phyloP scores from a whole-genome alignment of 345 rosid genomes.

The Populus simonii region DNA sequence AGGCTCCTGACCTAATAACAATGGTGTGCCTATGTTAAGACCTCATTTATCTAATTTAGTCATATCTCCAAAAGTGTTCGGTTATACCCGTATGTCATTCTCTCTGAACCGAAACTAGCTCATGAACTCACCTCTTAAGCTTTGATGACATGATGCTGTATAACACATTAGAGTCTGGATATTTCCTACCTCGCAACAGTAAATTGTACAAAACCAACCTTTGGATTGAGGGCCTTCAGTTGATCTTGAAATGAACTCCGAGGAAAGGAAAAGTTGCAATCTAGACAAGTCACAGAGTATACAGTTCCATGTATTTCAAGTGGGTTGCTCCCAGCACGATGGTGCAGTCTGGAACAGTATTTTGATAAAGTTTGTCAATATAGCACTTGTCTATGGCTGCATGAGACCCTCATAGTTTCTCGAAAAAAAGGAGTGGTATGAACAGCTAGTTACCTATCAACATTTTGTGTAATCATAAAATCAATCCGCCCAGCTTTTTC shows the following conservation, averaged over 20 bases:
- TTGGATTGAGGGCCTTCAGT: conserved; percentile 77
- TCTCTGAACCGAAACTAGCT: no score
- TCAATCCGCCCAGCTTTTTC: conserved; percentile 67
- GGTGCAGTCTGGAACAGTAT: conserved; percentile 58
- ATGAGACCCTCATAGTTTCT: conserved; percentile 13
- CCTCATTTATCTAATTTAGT: not conserved
- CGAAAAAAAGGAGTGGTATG: not conserved
- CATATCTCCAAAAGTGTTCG: no score
- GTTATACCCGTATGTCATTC: no score
- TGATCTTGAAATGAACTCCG: conserved; percentile 71
- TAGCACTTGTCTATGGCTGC: not conserved
- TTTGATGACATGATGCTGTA: no score
- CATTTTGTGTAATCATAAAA: conserved; percentile 86
- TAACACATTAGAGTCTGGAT: no score
- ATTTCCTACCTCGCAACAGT: no score
- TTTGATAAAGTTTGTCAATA: conserved; percentile 10
- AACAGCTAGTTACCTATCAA: conserved; percentile 54
- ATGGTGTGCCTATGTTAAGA: not conserved
- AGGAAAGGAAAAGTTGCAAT: conserved; percentile 59
- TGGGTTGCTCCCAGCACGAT: conserved; percentile 85
- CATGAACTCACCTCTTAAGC: no score
- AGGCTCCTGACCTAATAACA: not conserved
- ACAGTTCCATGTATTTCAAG: conserved; percentile 90
- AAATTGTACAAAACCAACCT: conserved; percentile 6
- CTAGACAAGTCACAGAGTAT: conserved; percentile 69